Percentiles rank a stretch among this genome's conserved stretches.
Evolutionary conservation across 495 filamentous ascomycete species (phyloP).

Genomic region (Tirmania nivea): DNA sequence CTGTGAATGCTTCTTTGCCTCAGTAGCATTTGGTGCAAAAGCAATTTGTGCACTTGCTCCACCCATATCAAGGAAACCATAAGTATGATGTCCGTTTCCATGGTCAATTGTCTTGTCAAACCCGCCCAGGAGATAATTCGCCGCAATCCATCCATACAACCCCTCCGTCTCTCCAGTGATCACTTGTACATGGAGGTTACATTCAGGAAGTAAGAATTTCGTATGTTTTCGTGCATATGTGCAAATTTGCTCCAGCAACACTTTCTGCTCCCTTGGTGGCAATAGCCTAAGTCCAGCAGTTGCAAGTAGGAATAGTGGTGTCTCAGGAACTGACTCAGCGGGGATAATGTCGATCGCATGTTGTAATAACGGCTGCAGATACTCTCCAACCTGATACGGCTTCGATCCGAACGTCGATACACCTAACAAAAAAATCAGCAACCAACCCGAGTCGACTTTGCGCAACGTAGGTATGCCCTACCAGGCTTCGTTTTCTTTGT

Average conservation of each 20-base stretch:
- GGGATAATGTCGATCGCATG: constrained; percentile 75
- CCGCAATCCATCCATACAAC: constrained; percentile 93
- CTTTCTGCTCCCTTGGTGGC: constrained; percentile 43
- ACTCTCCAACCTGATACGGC: constrained; percentile 58
- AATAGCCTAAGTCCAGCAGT: constrained; percentile 94
- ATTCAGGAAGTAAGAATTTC: constrained; percentile 73
- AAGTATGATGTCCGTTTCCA: constrained; percentile 82
- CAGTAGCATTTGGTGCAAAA: constrained; percentile 84
- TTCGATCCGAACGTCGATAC: constrained; percentile 73
- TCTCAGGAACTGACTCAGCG: constrained; percentile 49
- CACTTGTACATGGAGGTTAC: constrained; percentile 73
- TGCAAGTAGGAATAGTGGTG: constrained; percentile 82
- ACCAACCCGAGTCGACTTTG: background rate
- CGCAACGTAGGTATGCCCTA: constrained; percentile 14
- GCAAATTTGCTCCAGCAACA: constrained; percentile 59
- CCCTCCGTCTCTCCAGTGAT: constrained; percentile 96
- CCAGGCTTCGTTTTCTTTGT: constrained; percentile 82
- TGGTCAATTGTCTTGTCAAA: constrained; percentile 67
- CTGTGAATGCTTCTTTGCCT: constrained; percentile 71
- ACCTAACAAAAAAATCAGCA: constrained; percentile 24
- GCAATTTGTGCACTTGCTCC: constrained; percentile 94
- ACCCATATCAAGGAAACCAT: constrained; percentile 96
- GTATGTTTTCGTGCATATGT: constrained; percentile 59
- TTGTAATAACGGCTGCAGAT: constrained; percentile 56
- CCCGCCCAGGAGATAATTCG: constrained; percentile 91